phyloP scores from a whole-genome alignment of 1,284 basidiomycete genomes.

The Rhodotorula sp. region DNA sequence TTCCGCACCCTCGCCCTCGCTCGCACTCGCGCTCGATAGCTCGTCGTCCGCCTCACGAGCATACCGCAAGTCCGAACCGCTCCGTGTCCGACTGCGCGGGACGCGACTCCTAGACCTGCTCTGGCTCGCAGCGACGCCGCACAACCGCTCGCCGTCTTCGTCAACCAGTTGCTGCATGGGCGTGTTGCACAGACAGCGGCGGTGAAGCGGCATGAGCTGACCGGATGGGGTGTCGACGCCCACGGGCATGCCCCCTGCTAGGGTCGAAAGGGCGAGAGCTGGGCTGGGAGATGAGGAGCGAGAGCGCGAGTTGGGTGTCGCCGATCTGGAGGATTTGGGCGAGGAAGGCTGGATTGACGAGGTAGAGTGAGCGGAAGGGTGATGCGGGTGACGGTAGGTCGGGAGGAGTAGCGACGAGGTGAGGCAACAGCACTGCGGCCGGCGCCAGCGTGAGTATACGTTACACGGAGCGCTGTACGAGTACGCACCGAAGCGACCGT shows the following conservation, averaged over 20 bases:
- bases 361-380: neutral
- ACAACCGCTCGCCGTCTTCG: conserved; percentile 15
- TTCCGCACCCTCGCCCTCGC: neutral
- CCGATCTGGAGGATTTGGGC: neutral
- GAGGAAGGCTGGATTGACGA: neutral
- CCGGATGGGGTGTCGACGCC: conserved; percentile 6
- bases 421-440: conserved; percentile 26
- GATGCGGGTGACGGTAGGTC: conserved; percentile 18
- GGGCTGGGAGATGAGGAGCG: conserved; percentile 6
- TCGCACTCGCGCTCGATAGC: neutral
- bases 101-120: neutral
- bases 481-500: conserved; percentile 30
- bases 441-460: neutral
- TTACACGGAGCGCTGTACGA: neutral
- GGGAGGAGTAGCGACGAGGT: conserved; percentile 31
- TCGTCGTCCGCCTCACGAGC: neutral
- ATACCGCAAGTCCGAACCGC: neutral
- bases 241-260: neutral
- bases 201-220: conserved; percentile 15
- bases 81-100: neutral
- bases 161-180: conserved; percentile 17
- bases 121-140: conserved; percentile 12
- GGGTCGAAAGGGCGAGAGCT: neutral
- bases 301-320: neutral
- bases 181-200: conserved; percentile 26